Evolutionary conservation across 208 protist genomes (phyloP).

Genomic region (Leishmania martiniquensis): DNA sequence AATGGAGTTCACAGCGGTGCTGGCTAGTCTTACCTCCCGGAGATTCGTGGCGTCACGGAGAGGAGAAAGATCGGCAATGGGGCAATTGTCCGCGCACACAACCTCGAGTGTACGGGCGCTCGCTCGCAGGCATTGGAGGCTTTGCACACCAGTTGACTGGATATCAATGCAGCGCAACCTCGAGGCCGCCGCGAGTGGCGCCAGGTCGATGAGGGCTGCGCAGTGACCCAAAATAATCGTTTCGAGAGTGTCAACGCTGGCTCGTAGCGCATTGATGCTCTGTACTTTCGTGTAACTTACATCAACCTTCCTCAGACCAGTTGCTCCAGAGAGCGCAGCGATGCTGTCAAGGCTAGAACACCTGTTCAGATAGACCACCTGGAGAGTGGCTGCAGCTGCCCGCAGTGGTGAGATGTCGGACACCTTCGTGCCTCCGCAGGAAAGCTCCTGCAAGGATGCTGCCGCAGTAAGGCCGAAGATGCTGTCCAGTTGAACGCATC

Average conservation of each 20-base stretch:
- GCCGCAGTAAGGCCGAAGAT: constrained; percentile 1
- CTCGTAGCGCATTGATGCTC: not conserved
- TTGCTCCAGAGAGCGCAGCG: not conserved
- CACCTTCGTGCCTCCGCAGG: constrained; percentile 12
- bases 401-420: not conserved
- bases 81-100: constrained; percentile 13
- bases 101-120: constrained; percentile 6
- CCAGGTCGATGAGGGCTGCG: not conserved
- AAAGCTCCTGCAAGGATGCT: not conserved
- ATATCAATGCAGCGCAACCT: constrained; percentile 1
- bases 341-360: not conserved
- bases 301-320: not conserved
- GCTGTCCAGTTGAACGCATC: not conserved
- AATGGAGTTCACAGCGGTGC: not conserved
- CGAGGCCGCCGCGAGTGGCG: not conserved
- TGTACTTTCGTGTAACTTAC: not conserved
- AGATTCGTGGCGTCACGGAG: not conserved
- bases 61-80: not conserved
- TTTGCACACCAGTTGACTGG: not conserved
- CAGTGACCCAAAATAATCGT: not conserved
- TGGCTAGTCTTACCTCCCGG: constrained; percentile 6
- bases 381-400: not conserved
- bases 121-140: not conserved
- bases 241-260: not conserved
- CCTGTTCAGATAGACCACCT: not conserved